phyloP scores from a whole-genome alignment of 2,329 filamentous ascomycete genomes.

The Ophiostoma novo-ulmi region DNA sequence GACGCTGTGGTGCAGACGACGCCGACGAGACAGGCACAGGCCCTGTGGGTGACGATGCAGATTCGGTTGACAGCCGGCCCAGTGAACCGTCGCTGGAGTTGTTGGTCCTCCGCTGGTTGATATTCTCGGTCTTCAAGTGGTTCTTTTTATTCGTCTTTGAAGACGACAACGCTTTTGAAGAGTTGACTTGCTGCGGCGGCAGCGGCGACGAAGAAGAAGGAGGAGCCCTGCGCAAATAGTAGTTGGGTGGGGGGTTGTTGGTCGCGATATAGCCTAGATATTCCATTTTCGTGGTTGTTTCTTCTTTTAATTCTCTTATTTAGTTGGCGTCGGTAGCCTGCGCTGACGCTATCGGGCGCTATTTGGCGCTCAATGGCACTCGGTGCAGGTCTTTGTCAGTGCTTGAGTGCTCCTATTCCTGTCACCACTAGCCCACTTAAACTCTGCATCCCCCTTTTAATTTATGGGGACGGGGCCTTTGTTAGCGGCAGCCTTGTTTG shows the following conservation, averaged over 20 bases:
- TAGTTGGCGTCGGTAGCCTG: neutral
- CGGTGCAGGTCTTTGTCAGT: neutral
- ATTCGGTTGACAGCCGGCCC: neutral
- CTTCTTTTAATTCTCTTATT: slow-evolving; percentile 8
- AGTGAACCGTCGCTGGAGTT: slow-evolving; percentile 23
- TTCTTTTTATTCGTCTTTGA: slow-evolving; percentile 11
- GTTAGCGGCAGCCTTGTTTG: slow-evolving; percentile 20
- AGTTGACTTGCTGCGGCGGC: slow-evolving; percentile 21
- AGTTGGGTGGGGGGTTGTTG: slow-evolving; percentile 24
- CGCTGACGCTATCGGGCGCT: neutral
- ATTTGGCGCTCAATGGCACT: neutral
- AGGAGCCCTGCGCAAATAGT: slow-evolving; percentile 19
- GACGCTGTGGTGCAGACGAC: neutral
- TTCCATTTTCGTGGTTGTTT: slow-evolving; percentile 23
- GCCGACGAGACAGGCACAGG: neutral
- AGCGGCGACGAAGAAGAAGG: slow-evolving; percentile 14
- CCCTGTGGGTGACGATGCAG: neutral
- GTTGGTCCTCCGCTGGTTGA: slow-evolving; percentile 21
- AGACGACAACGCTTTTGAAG: slow-evolving; percentile 12
- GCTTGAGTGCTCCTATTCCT: neutral
- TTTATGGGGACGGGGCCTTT: slow-evolving; percentile 15
- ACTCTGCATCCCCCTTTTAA: slow-evolving; percentile 18
- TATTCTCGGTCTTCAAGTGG: slow-evolving; percentile 18
- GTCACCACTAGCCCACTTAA: slow-evolving; percentile 12
- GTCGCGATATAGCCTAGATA: slow-evolving; percentile 27